These are phyloP conservation scores for Paspalum notatum DNA, from an alignment of 176 grass and related monocot species.

Conservation along the genomic window DNA sequence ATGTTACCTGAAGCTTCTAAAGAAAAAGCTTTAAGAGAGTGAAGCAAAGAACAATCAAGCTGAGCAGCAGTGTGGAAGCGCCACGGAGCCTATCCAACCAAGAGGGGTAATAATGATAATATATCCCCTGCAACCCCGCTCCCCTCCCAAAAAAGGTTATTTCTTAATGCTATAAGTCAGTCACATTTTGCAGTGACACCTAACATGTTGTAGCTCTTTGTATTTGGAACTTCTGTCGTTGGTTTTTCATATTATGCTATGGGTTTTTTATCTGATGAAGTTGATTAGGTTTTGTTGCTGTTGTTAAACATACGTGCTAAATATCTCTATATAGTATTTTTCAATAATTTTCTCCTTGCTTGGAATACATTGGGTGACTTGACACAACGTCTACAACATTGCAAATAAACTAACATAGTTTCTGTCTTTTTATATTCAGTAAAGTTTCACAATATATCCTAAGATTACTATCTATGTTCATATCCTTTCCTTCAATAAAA, in stretches of 20 bases:
- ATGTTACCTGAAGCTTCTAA: constrained; percentile 1
- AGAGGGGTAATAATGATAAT: constrained; percentile 15
- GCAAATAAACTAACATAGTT: neutral
- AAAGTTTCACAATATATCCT: neutral
- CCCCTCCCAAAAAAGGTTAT: neutral
- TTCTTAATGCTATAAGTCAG: neutral
- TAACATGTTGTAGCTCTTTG: neutral
- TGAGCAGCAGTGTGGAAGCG: neutral
- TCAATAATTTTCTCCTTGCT: neutral
- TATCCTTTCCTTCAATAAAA: neutral
- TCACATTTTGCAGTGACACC: neutral
- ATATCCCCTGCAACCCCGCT: neutral
- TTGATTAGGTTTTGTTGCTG: too few relatives aligned
- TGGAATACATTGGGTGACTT: neutral
- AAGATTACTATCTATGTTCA: neutral
- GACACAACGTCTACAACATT: neutral
- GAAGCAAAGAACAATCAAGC: constrained; percentile 25
- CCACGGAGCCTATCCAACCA: neutral
- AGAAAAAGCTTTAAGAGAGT: constrained; percentile 39
- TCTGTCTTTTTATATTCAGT: neutral
- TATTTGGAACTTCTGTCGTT: constrained; percentile 13
- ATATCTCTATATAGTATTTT: neutral
- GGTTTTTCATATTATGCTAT: neutral
- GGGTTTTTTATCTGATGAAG: too few relatives aligned
- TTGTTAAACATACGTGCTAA: too few relatives aligned